Conservation (phyloP, 306 rosid species). For the Cajanus cajan region DNA sequence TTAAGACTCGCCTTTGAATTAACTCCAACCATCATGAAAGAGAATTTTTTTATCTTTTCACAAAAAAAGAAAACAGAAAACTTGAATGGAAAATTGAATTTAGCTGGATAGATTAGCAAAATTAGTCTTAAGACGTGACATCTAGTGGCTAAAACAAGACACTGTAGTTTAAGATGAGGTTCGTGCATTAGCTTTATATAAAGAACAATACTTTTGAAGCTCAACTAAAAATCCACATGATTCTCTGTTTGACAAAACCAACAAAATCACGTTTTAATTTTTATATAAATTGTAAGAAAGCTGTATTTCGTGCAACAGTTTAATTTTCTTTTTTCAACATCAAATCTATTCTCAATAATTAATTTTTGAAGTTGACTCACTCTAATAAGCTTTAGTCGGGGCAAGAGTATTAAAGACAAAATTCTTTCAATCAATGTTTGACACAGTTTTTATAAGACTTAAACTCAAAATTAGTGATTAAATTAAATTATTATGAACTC, state of each 20-base stretch:
- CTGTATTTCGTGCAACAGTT: neutral
- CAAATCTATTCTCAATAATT: neutral
- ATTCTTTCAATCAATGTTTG: neutral
- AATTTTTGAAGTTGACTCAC: neutral
- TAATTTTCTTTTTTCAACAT: neutral
- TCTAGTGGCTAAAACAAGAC: slow-evolving; percentile 18
- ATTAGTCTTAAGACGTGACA: slow-evolving; percentile 30
- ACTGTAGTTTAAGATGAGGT: slow-evolving; percentile 21
- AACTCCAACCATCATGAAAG: neutral
- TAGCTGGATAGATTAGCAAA: neutral
- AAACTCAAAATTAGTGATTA: neutral
- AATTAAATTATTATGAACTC: neutral
- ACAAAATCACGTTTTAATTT: neutral
- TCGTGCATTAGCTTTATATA: slow-evolving; percentile 26
- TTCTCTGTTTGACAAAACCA: slow-evolving; percentile 2
- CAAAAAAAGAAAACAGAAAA: neutral
- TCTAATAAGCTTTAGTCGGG: neutral
- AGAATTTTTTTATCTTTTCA: neutral
- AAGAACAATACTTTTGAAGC: slow-evolving; percentile 16
- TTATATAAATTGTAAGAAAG: neutral
- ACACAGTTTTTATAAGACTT: neutral
- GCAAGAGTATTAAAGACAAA: neutral
- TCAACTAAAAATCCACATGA: slow-evolving; percentile 14
- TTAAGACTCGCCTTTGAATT: neutral
- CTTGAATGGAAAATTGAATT: slow-evolving; percentile 1